phyloP scores from a whole-genome alignment of 2,329 filamentous ascomycete species.

The Clonostachys solani region DNA sequence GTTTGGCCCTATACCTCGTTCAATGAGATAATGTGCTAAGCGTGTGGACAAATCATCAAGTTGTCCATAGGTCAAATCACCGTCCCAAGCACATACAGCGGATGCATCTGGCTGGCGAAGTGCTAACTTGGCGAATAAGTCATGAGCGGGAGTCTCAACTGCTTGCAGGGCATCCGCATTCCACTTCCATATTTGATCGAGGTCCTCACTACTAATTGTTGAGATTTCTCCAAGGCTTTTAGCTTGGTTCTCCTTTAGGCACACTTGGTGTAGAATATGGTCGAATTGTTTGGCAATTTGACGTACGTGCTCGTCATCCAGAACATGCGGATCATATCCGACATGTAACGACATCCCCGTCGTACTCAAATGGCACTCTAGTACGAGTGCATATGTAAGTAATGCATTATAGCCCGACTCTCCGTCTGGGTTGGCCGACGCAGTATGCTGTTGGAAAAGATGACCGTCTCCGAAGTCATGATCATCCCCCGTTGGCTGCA shows the following conservation, averaged over 20 bases:
- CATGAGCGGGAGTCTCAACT: slow-evolving; percentile 1
- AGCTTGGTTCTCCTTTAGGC: slow-evolving; percentile 1
- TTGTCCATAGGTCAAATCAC: slow-evolving; percentile 2
- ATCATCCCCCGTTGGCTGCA: neutral
- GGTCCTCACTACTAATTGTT: slow-evolving; percentile 1
- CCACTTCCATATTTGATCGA: slow-evolving; percentile 2
- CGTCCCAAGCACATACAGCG: slow-evolving; percentile 5
- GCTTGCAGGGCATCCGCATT: slow-evolving; percentile 1
- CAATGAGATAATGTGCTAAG: slow-evolving; percentile 2
- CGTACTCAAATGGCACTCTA: too few species aligned
- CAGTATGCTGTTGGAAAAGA: neutral
- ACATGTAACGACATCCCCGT: too few species aligned
- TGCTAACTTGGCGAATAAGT: neutral
- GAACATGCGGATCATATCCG: too few species aligned
- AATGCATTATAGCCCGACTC: slow-evolving; percentile 3
- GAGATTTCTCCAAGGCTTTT: neutral
- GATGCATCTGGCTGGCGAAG: slow-evolving; percentile 1
- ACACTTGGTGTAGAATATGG: slow-evolving; percentile 2
- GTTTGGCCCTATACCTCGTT: slow-evolving; percentile 3
- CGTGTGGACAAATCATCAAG: neutral
- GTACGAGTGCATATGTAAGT: slow-evolving; percentile 3
- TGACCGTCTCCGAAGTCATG: too few species aligned
- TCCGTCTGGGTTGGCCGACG: too few species aligned
- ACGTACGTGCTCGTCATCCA: neutral
- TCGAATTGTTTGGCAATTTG: slow-evolving; percentile 3